A percentile compares a stretch with the other conserved stretches of the same genome.
phyloP scores from a whole-genome alignment of 495 filamentous ascomycete species.

The Lasiosphaeria hispida region DNA sequence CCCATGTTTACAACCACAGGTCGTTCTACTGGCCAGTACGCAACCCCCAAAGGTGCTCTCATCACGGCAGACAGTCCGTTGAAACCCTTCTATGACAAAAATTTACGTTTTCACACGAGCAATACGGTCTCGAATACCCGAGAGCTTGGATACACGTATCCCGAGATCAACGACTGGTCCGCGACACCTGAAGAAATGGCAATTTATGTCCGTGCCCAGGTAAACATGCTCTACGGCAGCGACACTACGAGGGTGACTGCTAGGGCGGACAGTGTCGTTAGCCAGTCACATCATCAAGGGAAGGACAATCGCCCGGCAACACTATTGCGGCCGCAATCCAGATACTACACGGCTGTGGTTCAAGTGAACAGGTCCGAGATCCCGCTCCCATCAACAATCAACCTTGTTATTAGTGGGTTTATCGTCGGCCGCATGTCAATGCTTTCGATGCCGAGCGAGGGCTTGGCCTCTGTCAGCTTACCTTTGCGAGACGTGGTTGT shows the following conservation, averaged over 20 bases:
- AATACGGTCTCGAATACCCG: constrained; percentile 29
- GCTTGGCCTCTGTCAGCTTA: constrained; percentile 15
- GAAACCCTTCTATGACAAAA: constrained; percentile 44
- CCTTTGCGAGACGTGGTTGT: constrained; percentile 14
- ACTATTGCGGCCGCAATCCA: not conserved
- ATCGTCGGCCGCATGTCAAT: constrained; percentile 22
- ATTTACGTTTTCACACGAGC: constrained; percentile 38
- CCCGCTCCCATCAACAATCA: constrained; percentile 30
- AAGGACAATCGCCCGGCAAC: not conserved
- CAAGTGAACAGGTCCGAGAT: constrained; percentile 32
- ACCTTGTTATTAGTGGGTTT: constrained; percentile 26
- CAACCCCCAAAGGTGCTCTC: constrained; percentile 24
- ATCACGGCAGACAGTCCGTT: constrained; percentile 40
- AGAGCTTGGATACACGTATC: constrained; percentile 48
- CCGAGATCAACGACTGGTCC: constrained; percentile 34
- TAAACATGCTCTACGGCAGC: constrained; percentile 36
- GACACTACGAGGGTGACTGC: no score
- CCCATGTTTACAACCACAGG: constrained; percentile 25
- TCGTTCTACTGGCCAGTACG: constrained; percentile 30
- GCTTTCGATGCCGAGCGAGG: constrained; percentile 20
- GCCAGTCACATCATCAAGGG: not conserved
- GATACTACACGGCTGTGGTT: constrained; percentile 36
- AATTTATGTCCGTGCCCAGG: constrained; percentile 20
- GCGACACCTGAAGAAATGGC: constrained; percentile 22
- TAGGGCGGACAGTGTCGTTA: not conserved